Conservation (phyloP, 108 stramenopile species). For the Tribonema minus region DNA sequence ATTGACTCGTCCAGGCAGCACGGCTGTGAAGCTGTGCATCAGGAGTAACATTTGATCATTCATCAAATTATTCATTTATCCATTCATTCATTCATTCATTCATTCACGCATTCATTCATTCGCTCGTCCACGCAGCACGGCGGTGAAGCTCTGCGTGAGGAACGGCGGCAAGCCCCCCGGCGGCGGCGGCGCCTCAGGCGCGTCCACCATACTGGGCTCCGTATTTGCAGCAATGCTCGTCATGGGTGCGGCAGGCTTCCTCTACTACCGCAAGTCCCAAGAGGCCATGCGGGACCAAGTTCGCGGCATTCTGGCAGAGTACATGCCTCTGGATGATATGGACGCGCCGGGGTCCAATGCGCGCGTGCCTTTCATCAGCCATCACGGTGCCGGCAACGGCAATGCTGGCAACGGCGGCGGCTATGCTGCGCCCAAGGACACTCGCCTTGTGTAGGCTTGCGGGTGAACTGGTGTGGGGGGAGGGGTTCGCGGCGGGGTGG, state of each 20-base stretch:
- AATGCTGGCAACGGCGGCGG: neutral
- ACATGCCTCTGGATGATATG: conserved; percentile 80
- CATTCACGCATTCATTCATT: too few relatives aligned
- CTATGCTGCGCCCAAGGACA: conserved; percentile 1
- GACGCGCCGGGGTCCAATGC: conserved; percentile 31
- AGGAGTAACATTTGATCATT: too few relatives aligned
- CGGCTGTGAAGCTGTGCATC: too few relatives aligned
- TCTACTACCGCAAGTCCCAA: conserved; percentile 71
- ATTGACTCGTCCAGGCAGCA: too few relatives aligned
- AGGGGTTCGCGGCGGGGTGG: too few relatives aligned
- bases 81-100: too few relatives aligned
- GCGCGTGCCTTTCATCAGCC: conserved; percentile 27
- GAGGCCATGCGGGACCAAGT: conserved; percentile 76
- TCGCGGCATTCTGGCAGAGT: conserved; percentile 82
- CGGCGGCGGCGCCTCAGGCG: neutral
- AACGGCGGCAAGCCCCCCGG: neutral
- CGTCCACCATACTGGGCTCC: neutral
- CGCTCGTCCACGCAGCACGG: conserved; percentile 6
- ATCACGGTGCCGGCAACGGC: neutral
- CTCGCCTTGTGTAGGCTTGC: conserved; percentile 21
- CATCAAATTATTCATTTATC: too few relatives aligned
- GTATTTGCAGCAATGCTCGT: neutral
- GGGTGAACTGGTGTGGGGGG: too few relatives aligned
- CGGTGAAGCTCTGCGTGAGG: conserved; percentile 4
- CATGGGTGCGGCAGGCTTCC: conserved; percentile 61